A percentile compares a stretch with the other conserved stretches of the same genome.
phyloP scores from a whole-genome alignment of 306 rosid genomes.

The Glycine latifolia region DNA sequence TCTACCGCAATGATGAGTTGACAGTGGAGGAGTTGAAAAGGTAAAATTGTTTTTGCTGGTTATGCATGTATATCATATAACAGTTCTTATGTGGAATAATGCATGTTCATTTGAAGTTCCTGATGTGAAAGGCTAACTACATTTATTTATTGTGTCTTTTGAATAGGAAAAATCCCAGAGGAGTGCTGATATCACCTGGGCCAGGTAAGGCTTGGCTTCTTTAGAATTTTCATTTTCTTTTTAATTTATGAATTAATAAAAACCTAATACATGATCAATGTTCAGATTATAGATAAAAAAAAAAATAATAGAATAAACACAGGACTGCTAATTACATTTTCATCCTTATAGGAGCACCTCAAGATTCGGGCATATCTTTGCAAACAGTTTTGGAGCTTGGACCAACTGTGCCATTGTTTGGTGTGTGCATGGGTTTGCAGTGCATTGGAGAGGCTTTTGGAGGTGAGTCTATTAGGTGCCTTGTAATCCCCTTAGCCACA shows the following conservation, averaged over 20 bases:
- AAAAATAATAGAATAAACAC: not conserved
- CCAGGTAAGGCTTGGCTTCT: slow-evolving; percentile 63
- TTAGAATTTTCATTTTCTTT: not conserved
- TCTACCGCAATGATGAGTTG: slow-evolving; percentile 90
- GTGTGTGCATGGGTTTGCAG: slow-evolving; percentile 98
- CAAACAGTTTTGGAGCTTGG: slow-evolving; percentile 88
- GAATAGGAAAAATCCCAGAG: slow-evolving; percentile 83
- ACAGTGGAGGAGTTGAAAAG: slow-evolving; percentile 78
- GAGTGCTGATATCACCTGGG: slow-evolving; percentile 91
- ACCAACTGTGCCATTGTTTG: slow-evolving; percentile 77
- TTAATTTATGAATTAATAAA: not conserved
- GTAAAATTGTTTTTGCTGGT: slow-evolving; percentile 47
- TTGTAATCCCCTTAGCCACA: slow-evolving; percentile 16
- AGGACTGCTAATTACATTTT: not conserved
- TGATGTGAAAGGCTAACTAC: not conserved
- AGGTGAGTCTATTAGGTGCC: slow-evolving; percentile 53
- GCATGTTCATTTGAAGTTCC: not conserved
- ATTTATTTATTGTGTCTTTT: not conserved
- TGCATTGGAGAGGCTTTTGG: slow-evolving; percentile 99
- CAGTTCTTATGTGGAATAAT: too few species aligned
- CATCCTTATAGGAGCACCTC: slow-evolving; percentile 64
- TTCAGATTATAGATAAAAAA: not conserved
- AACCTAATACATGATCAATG: not conserved
- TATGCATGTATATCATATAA: not conserved
- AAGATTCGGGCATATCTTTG: slow-evolving; percentile 87